Percentiles rank a stretch among this genome's conserved stretches.
Evolutionary conservation across 805 yeast genomes (phyloP).

Genomic region (Saccharomycopsis sp.): DNA sequence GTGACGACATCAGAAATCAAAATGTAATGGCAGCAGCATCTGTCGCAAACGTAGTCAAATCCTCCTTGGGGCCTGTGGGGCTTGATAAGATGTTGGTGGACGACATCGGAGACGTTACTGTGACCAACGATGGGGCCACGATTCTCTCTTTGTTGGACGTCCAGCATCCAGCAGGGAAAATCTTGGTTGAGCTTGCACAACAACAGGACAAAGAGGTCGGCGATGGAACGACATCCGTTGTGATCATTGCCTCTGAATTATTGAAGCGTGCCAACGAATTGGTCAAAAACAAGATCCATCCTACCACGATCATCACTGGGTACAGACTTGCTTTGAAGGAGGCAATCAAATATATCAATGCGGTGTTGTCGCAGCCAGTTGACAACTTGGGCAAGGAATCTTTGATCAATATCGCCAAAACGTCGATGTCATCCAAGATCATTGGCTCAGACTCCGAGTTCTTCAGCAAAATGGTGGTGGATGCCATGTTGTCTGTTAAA

Average conservation of each 20-base stretch:
- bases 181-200: slow-evolving; percentile 92
- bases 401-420: slow-evolving; percentile 84
- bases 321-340: slow-evolving; percentile 90
- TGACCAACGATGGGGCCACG: slow-evolving; percentile 98
- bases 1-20: slow-evolving; percentile 94
- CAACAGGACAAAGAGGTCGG: slow-evolving; percentile 99
- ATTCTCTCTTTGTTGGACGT: slow-evolving; percentile 85
- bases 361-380: slow-evolving; percentile 75
- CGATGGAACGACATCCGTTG: slow-evolving; percentile 97
- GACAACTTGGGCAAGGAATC: slow-evolving; percentile 76
- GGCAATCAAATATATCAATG: slow-evolving; percentile 79
- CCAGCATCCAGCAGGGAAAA: slow-evolving; percentile 98
- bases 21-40: slow-evolving; percentile 94
- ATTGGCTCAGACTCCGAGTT: slow-evolving; percentile 92
- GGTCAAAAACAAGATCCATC: slow-evolving; percentile 91
- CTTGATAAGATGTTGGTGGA: slow-evolving; percentile 97
- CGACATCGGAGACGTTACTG: slow-evolving; percentile 98
- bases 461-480: slow-evolving; percentile 86
- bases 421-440: slow-evolving; percentile 94
- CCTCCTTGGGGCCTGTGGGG: slow-evolving; percentile 97
- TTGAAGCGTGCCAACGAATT: slow-evolving; percentile 89
- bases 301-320: slow-evolving; percentile 96
- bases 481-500: slow-evolving; percentile 90
- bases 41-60: slow-evolving; percentile 85
- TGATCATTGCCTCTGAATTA: slow-evolving; percentile 89